Base-by-base conservation (phyloP, 352 stramenopile species). In the Phytophthora idaei region DNA sequence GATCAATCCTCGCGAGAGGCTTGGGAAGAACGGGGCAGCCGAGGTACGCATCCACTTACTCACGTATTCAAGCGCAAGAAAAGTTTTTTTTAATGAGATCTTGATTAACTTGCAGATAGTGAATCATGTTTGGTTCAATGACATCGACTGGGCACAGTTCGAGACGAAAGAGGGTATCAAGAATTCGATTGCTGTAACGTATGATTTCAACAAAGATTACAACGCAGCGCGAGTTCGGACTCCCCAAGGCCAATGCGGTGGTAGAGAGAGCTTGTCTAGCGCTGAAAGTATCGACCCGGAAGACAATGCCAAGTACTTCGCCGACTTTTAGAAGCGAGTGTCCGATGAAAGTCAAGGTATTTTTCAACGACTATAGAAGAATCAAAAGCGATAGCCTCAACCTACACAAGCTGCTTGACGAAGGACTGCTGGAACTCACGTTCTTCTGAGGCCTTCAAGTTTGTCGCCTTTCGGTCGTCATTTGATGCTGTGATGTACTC, bases 261-360 rank as follows among this genome's bases (percentile, higher is more conserved):
- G 7, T 53, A 17, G 11, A 53, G 61, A 64, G 36, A 73, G 67
- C 31, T 41, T 83, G 0, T 90, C 82, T 4, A 93, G 85, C 45
- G 85, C 85, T 45, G 85, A 91, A 21, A 93, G 83, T 49, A 91
- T 93, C 56, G 81, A 90, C 44, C 58, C 85, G 9, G 79, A 90
- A 36, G 73, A 87, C 55, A 77, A 93, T 54, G 81, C 67, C 1
- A 90, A 83, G 57, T 90, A 82, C 44, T 93, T 93, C 67, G 81
- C 61, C 1, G 81, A 89, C 44, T 93, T 93, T 59, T 93, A 83
- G 60, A 45, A 28, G 29, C 1, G 15, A 50, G 8, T 6, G 27
- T 36, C n/a, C 5, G 7, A 47, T 48, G 15, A 53, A 34, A 55
- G 56, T 11, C 21, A 39, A 36, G 46, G 3, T 5, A 21, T 44